These are phyloP conservation scores for Stachybotrys chartarum DNA, from an alignment of 2,329 filamentous ascomycete genomes.

Conservation along the genomic window DNA sequence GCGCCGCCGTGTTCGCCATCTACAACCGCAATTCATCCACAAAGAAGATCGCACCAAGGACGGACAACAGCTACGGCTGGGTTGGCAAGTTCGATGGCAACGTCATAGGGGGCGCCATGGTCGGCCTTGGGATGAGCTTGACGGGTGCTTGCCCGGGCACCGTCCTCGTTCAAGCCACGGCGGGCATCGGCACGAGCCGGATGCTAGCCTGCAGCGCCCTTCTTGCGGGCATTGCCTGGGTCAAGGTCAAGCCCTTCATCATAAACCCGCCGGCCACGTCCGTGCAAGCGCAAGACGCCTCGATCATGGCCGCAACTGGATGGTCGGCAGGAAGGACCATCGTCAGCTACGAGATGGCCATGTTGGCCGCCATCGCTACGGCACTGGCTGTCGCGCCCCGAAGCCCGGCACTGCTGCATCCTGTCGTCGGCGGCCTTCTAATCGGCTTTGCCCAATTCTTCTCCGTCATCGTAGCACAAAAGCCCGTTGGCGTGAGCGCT, in stretches of 20 bases:
- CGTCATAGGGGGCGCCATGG: constrained; percentile 3
- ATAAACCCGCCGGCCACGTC: neutral
- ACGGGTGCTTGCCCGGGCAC: constrained; percentile 6
- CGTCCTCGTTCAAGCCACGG: constrained; percentile 5
- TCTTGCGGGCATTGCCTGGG: constrained; percentile 3
- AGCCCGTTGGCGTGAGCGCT: constrained; percentile 5
- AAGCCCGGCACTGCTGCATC: constrained; percentile 2
- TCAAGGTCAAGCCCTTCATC: constrained; percentile 3
- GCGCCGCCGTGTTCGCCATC: constrained; percentile 4
- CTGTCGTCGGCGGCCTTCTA: constrained; percentile 5
- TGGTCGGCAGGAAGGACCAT: constrained; percentile 1
- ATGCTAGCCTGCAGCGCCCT: constrained; percentile 2
- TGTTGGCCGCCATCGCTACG: neutral
- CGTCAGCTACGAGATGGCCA: constrained; percentile 2
- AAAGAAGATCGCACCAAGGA: constrained; percentile 1
- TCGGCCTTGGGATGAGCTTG: constrained; percentile 6
- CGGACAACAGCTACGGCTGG: constrained; percentile 2
- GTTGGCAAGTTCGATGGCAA: constrained; percentile 5
- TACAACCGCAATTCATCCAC: constrained; percentile 2
- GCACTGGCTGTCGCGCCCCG: constrained; percentile 2
- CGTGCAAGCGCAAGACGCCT: neutral
- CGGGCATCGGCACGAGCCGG: constrained; percentile 4
- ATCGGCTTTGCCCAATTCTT: constrained; percentile 4
- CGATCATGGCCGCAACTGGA: constrained; percentile 4
- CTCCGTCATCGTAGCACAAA: constrained; percentile 3